These are phyloP conservation scores for Sonneratia caseolaris DNA, from an alignment of 345 rosid species.

Conservation along the genomic window DNA sequence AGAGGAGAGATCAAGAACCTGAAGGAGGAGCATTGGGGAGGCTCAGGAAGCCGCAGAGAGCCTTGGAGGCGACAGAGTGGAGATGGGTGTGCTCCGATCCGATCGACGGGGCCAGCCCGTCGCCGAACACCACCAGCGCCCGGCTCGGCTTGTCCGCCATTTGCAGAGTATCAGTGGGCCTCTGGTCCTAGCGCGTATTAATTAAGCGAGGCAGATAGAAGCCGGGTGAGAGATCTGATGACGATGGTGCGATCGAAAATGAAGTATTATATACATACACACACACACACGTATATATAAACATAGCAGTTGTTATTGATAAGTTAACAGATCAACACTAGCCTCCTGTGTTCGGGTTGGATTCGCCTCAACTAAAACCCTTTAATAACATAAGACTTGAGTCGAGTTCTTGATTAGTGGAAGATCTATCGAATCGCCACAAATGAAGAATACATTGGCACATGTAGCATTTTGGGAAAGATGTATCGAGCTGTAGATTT, in stretches of 20 bases:
- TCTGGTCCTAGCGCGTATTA: background rate
- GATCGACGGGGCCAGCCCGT: slow-evolving; percentile 61
- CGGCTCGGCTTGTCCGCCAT: slow-evolving; percentile 98
- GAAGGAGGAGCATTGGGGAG: slow-evolving; percentile 71
- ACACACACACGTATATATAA: too few relatives aligned
- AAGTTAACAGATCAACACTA: too few relatives aligned
- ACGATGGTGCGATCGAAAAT: background rate
- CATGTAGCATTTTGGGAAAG: too few relatives aligned
- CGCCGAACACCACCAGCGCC: slow-evolving; percentile 63
- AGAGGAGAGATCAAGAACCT: slow-evolving; percentile 37
- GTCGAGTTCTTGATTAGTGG: too few relatives aligned
- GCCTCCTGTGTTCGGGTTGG: too few relatives aligned
- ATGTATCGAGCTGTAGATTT: too few relatives aligned
- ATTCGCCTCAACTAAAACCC: too few relatives aligned
- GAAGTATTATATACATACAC: too few relatives aligned
- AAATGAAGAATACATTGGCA: too few relatives aligned
- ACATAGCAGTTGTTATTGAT: too few relatives aligned
- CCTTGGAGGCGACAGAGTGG: slow-evolving; percentile 64
- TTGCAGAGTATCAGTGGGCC: background rate
- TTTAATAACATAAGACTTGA: too few relatives aligned
- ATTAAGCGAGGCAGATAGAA: background rate
- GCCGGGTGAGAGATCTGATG: background rate
- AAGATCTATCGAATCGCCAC: too few relatives aligned
- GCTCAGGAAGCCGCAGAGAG: slow-evolving; percentile 60
- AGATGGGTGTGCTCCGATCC: slow-evolving; percentile 41